Percentiles rank a stretch among this genome's conserved stretches.
phyloP scores from a whole-genome alignment of 176 grass and related monocot species.

The Raddia guianensis region DNA sequence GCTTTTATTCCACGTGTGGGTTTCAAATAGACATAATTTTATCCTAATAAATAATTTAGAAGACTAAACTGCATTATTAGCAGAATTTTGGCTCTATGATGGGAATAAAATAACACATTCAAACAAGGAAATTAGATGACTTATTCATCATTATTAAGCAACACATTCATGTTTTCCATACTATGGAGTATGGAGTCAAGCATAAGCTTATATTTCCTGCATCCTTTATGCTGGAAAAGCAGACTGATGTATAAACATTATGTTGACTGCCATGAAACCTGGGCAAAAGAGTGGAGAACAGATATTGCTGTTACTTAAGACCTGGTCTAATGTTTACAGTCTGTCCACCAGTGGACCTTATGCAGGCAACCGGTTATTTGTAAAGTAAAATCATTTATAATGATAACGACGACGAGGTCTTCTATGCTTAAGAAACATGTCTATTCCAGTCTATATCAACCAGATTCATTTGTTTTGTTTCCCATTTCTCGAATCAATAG shows the following conservation, averaged over 20 bases:
- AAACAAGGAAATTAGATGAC: background rate
- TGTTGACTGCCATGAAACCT: constrained; percentile 28
- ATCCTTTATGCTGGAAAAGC: constrained; percentile 9
- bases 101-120: constrained; percentile 5
- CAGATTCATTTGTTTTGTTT: constrained; percentile 10
- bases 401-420: constrained; percentile 1
- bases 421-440: background rate
- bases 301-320: constrained; percentile 8
- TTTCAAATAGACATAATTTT: constrained; percentile 8
- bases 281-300: background rate
- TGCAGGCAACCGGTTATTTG: constrained; percentile 17
- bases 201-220: background rate
- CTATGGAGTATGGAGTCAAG: constrained; percentile 1
- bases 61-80: constrained; percentile 8
- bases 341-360: background rate
- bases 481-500: constrained; percentile 51
- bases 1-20: background rate
- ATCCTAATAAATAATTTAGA: background rate
- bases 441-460: constrained; percentile 28
- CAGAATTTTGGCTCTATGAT: background rate
- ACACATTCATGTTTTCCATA: background rate
- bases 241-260: background rate
- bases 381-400: background rate
- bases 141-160: no score
- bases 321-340: constrained; percentile 1